A percentile compares a stretch with the other conserved stretches of the same genome.
Evolutionary conservation across 176 grass and related monocot genomes (phyloP).

Genomic region (Bothriochloa decipiens): DNA sequence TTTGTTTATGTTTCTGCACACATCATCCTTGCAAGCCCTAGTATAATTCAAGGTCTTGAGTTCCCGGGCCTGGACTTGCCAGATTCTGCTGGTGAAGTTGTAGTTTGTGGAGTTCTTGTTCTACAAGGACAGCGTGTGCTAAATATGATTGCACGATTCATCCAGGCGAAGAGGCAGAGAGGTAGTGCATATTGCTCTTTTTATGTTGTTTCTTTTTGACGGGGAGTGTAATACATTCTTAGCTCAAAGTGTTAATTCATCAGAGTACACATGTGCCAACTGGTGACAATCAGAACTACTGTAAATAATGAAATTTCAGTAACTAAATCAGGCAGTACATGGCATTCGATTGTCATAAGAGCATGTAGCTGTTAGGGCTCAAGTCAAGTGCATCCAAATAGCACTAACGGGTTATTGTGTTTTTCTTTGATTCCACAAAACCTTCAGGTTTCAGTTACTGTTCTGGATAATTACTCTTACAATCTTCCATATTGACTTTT

Average conservation of each 20-base stretch:
- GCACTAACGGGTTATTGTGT: not conserved
- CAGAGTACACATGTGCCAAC: not conserved
- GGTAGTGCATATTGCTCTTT: conserved; percentile 52
- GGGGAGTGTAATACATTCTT: not conserved
- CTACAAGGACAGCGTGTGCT: conserved; percentile 83
- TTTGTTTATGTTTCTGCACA: conserved; percentile 72
- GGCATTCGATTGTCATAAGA: not conserved
- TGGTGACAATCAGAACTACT: conserved; percentile 8
- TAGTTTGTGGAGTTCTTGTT: conserved; percentile 84
- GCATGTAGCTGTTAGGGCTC: not conserved
- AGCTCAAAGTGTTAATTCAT: conserved; percentile 25
- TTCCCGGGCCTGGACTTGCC: conserved; percentile 89
- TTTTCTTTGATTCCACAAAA: conserved; percentile 26
- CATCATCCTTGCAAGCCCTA: conserved; percentile 72
- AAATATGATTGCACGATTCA: conserved; percentile 71
- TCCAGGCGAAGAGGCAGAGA: conserved; percentile 83
- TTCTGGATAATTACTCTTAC: not conserved
- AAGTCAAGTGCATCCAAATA: conserved; percentile 19
- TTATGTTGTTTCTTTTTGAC: not conserved
- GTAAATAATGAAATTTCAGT: conserved; percentile 9
- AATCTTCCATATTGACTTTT: conserved; percentile 32
- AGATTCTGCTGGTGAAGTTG: conserved; percentile 90
- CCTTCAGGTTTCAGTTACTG: conserved; percentile 4
- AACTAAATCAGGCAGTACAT: conserved; percentile 11
- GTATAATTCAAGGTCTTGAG: conserved; percentile 83